Evolutionary conservation across 805 yeast genomes (phyloP), one percentile per base, ranked within the genome.

Genomic region (Candida ipomoeae): DNA sequence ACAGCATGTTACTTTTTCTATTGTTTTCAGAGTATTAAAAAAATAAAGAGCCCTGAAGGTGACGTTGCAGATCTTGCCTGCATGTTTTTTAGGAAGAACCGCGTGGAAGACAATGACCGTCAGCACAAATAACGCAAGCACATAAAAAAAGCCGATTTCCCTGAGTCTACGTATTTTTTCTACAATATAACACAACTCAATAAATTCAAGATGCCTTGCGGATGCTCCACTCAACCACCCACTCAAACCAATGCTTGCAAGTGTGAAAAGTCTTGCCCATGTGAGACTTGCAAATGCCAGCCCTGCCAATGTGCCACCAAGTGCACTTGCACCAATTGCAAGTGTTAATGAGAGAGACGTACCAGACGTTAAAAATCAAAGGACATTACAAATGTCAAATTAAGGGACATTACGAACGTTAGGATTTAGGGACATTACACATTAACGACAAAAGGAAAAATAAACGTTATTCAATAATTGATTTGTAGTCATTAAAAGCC

Each of bases 211-310:
- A 49, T 49, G 52, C 29, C 52, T 31, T 49, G 52, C 43, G 23
- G 15, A 39, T 49, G 52, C 48, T 26, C 46, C 26, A 18, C 49
- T 11, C 48, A 41, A 11, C n/a, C 39, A 14, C 21, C 18, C 5
- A 43, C 39, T 21, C 40, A 29, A 44, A 26, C 40, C 21, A 17
- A 23, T 1, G 33, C 46, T 34, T 43, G 46, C 39, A 21, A 43
- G 13, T 43, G 46, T 39, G n/a, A 34, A 23, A 35, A 23, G 13
- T 33, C 48, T 6, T 50, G 53, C 36, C 31, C 45, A 44, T 50
- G 54, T 42, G 39, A 41, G 35, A 38, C 41, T 38, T 50, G 49
- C 47, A 50, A 46, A 42, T 44, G 48, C 42, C 42, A 44, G 21
- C 15, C 52, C 14, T 49, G 52, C 40, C 46, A 49, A 41, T 49